Evolutionary conservation across 352 stramenopile species (phyloP).

Genomic region (Globisporangium apiculatum): DNA sequence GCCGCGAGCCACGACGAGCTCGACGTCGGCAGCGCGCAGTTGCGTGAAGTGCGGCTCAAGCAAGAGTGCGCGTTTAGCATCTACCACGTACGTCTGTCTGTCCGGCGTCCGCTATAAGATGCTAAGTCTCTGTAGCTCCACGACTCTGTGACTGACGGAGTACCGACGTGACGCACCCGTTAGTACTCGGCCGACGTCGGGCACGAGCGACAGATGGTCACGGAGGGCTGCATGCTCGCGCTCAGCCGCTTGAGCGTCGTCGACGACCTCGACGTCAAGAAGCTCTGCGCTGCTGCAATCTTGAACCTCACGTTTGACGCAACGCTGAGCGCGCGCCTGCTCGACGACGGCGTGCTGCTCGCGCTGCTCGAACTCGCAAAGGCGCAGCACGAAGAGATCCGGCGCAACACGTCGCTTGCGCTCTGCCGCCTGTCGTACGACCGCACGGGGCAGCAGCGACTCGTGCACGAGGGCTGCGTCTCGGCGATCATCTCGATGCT

Average conservation of each 20-base stretch:
- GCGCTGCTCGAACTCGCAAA: slow-evolving; percentile 73
- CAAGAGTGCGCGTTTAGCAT: slow-evolving; percentile 79
- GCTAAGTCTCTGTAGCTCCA: too few relatives aligned
- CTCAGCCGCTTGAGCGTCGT: slow-evolving; percentile 66
- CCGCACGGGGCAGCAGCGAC: slow-evolving; percentile 48
- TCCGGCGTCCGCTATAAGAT: too few relatives aligned
- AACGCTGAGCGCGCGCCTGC: slow-evolving; percentile 39
- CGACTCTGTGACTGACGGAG: too few relatives aligned
- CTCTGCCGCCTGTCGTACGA: slow-evolving; percentile 82
- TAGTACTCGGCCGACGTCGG: slow-evolving; percentile 59
- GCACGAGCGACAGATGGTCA: slow-evolving; percentile 71
- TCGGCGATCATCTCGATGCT: slow-evolving; percentile 82
- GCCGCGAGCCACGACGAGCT: slow-evolving; percentile 46
- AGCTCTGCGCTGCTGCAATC: slow-evolving; percentile 75
- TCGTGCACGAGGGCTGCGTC: slow-evolving; percentile 78
- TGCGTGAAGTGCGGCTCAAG: slow-evolving; percentile 62
- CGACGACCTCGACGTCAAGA: slow-evolving; percentile 79
- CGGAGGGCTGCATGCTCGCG: slow-evolving; percentile 65
- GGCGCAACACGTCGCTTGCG: slow-evolving; percentile 77
- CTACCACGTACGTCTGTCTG: slow-evolving; percentile 42
- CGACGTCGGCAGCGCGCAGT: slow-evolving; percentile 29
- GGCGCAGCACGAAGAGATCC: slow-evolving; percentile 70
- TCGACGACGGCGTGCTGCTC: slow-evolving; percentile 68
- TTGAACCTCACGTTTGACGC: slow-evolving; percentile 66
- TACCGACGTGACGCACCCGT: not conserved